A percentile compares a stretch with the other conserved stretches of the same genome.
These are phyloP conservation scores for Tulasnella sp. DNA, from an alignment of 768 basidiomycete species.

Conservation along the genomic window DNA sequence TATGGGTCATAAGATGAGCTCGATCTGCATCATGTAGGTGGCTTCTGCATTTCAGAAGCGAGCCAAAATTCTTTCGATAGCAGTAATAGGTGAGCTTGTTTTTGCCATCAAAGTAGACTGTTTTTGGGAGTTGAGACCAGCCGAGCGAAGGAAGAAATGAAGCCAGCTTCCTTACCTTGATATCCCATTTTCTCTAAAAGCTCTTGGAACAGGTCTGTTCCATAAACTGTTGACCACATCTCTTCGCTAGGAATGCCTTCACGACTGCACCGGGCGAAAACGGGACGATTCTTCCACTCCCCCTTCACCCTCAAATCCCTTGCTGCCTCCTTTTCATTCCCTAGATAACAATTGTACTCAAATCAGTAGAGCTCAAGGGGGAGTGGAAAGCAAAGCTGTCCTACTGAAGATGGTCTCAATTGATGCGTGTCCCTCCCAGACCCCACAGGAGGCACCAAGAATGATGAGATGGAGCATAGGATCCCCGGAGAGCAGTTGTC, in stretches of 20 bases:
- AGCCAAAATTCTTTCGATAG: not conserved
- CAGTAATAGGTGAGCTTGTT: not conserved
- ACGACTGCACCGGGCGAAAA: not conserved
- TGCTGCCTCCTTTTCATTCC: not conserved
- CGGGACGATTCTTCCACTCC: not conserved
- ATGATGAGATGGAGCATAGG: not conserved
- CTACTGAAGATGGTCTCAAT: not conserved
- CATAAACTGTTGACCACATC: not conserved
- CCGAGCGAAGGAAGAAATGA: not conserved
- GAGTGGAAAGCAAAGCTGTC: not conserved
- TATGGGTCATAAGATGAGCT: not conserved
- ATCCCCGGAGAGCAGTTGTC: not conserved
- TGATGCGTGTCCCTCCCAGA: not conserved
- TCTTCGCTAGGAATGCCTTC: not conserved
- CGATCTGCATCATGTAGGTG: not conserved
- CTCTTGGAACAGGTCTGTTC: not conserved
- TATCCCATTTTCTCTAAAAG: not conserved
- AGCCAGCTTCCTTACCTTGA: not conserved
- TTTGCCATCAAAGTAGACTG: not conserved
- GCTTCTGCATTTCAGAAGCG: not conserved
- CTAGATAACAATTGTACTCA: not conserved
- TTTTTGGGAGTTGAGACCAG: not conserved
- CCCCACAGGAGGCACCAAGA: not conserved
- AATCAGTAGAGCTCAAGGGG: too few relatives aligned
- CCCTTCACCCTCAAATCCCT: not conserved